phyloP scores from a whole-genome alignment of 192 early-diverging fungal genomes.

The Rhizoclosmatium sp. region DNA sequence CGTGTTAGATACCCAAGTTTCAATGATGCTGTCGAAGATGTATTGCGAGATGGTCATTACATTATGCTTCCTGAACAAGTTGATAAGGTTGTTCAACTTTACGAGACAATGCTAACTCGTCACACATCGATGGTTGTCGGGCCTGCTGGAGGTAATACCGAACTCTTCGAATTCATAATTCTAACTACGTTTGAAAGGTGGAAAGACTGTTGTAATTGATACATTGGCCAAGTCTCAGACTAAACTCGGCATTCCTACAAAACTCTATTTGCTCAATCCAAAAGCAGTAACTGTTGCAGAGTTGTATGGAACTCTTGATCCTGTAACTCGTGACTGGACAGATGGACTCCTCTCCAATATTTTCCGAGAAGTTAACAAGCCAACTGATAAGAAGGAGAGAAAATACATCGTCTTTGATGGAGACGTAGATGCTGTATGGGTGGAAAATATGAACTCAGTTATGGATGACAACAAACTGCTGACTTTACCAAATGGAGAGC shows the following conservation, averaged over 20 bases:
- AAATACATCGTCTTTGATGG: constrained; percentile 73
- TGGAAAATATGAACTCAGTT: constrained; percentile 74
- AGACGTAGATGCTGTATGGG: constrained; percentile 69
- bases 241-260: constrained; percentile 64
- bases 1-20: constrained; percentile 69
- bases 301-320: constrained; percentile 66
- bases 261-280: constrained; percentile 66
- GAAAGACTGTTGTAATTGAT: constrained; percentile 68
- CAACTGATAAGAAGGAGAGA: constrained; percentile 69
- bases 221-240: constrained; percentile 67
- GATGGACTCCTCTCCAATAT: constrained; percentile 69
- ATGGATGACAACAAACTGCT: constrained; percentile 70
- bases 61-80: constrained; percentile 68
- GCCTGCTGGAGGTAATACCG: constrained; percentile 53
- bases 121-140: constrained; percentile 71
- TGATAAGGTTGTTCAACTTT: constrained; percentile 68
- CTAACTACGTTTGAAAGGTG: constrained; percentile 36
- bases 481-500: constrained; percentile 69
- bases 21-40: constrained; percentile 70
- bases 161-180: not conserved
- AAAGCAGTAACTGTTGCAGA: constrained; percentile 69
- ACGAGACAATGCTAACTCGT: constrained; percentile 69
- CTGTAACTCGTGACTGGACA: constrained; percentile 67
- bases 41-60: constrained; percentile 60
- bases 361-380: constrained; percentile 65